phyloP scores from a whole-genome alignment of 352 stramenopile species.

The Phytophthora boehmeriae region DNA sequence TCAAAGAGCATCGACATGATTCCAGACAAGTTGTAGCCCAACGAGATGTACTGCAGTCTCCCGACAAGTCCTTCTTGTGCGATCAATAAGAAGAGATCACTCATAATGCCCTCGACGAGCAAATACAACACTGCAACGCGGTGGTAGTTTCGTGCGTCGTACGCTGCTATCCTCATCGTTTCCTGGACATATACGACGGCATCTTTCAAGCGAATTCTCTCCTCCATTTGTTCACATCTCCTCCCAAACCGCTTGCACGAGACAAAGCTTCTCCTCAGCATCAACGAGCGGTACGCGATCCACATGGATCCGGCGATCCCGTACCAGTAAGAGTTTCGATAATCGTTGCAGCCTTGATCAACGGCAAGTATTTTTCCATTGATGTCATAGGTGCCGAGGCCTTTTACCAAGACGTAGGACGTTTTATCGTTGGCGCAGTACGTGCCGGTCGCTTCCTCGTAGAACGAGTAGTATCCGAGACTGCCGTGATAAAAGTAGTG shows the following conservation, averaged over 20 bases:
- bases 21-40: slow-evolving; percentile 42
- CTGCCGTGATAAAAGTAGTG: slow-evolving; percentile 41
- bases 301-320: slow-evolving; percentile 18
- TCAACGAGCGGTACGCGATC: slow-evolving; percentile 30
- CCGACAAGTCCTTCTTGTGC: slow-evolving; percentile 33
- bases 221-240: slow-evolving; percentile 26
- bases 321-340: slow-evolving; percentile 40
- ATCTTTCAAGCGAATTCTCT: slow-evolving; percentile 27
- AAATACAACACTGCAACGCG: slow-evolving; percentile 31
- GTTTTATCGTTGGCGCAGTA: slow-evolving; percentile 36
- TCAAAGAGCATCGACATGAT: slow-evolving; percentile 44
- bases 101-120: slow-evolving; percentile 40
- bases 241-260: slow-evolving; percentile 33
- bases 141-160: slow-evolving; percentile 38
- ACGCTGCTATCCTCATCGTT: slow-evolving; percentile 30
- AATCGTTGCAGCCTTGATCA: slow-evolving; percentile 22
- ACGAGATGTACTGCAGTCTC: slow-evolving; percentile 38
- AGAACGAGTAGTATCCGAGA: slow-evolving; percentile 35
- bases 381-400: slow-evolving; percentile 31
- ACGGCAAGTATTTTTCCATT: slow-evolving; percentile 25
- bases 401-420: slow-evolving; percentile 28
- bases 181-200: slow-evolving; percentile 41
- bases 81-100: slow-evolving; percentile 41
- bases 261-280: slow-evolving; percentile 34
- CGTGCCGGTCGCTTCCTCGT: slow-evolving; percentile 31